These are phyloP conservation scores for Podaxis carcinomalis DNA, from an alignment of 768 basidiomycete species.

Conservation along the genomic window DNA sequence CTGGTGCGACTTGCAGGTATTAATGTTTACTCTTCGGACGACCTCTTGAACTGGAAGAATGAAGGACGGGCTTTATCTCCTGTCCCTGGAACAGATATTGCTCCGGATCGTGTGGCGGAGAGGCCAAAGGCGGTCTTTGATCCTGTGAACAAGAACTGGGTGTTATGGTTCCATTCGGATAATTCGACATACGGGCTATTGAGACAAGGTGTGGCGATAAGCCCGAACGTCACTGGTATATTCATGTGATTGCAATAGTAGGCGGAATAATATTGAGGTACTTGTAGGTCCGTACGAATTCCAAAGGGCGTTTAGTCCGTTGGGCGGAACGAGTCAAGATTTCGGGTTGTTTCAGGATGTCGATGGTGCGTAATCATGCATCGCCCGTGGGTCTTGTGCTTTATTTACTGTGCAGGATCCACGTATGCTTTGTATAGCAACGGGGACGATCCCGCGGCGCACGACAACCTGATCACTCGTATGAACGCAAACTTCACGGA, in stretches of 20 bases:
- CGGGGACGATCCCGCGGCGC: constrained; percentile 1
- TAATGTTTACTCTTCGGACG: constrained; percentile 23
- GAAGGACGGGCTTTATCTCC: constrained; percentile 23
- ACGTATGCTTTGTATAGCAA: constrained; percentile 7
- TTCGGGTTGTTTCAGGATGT: constrained; percentile 6
- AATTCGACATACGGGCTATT: constrained; percentile 24
- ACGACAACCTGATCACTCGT: constrained; percentile 4
- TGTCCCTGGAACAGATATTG: constrained; percentile 21
- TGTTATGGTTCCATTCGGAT: constrained; percentile 27
- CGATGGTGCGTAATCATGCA: not conserved
- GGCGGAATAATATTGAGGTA: too few relatives aligned
- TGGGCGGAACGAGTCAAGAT: constrained; percentile 4
- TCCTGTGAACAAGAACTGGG: constrained; percentile 19
- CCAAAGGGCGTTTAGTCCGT: constrained; percentile 1
- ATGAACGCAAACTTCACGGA: constrained; percentile 6
- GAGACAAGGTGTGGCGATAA: constrained; percentile 23
- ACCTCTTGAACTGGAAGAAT: constrained; percentile 25
- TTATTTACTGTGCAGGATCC: not conserved
- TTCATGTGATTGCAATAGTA: not conserved
- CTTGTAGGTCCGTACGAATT: not conserved
- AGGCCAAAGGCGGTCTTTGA: constrained; percentile 24
- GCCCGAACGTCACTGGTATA: constrained; percentile 23
- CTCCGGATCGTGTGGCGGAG: constrained; percentile 21
- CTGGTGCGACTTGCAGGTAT: constrained; percentile 4
- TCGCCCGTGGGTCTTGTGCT: not conserved